Base-by-base conservation (phyloP, 352 stramenopile genomes). In the Phytophthora tentaculata region DNA sequence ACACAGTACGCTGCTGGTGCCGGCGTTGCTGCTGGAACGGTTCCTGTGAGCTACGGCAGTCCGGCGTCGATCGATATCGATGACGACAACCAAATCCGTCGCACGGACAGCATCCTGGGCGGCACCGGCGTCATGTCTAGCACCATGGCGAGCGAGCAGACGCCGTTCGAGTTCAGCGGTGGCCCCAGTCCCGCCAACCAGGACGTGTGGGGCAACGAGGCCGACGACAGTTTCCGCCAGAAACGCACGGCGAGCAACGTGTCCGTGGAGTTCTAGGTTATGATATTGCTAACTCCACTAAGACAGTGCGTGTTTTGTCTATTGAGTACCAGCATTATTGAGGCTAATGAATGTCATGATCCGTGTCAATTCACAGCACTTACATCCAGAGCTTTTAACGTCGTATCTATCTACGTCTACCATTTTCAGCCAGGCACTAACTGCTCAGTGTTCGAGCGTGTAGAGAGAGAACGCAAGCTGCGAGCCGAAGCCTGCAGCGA, bases 381-480 rank as follows among this genome's bases (percentile, higher is more conserved):
- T n/a, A 8, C 28, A 9, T 32, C 28, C 5, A 32, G 9, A 32
- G 28, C 28, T 32, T 32, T 32, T 53, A 17, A 47, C 29, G 44
- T 66, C 41, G 51, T 59, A 57, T 69, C 48, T 66, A 56, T 65
- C 48, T 43, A 43, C 28, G 29, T 59, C 62, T 64, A 53, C 48
- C 57, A 57, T 54, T 60, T 63, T 13, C 24, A 66, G n/a, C 51
- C 48, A 55, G 49, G 48, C 28, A 67, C 26, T 44, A 57, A 49
- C 49, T 50, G 50, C 44, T 77, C 57, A 75, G 24, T 74, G 56
- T 26, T 87, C 91, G 64, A 81, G 77, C 63, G 74, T 89, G 77
- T 99, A 99, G 13, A 99, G 80, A 22, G 95, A 95, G 77, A 99
- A 98, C 16, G 96, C 95, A 9, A 99, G 94, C 69, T 99, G 97